Conservation (phyloP, 2,329 filamentous ascomycete genomes). For the Sporothrix mexicana region DNA sequence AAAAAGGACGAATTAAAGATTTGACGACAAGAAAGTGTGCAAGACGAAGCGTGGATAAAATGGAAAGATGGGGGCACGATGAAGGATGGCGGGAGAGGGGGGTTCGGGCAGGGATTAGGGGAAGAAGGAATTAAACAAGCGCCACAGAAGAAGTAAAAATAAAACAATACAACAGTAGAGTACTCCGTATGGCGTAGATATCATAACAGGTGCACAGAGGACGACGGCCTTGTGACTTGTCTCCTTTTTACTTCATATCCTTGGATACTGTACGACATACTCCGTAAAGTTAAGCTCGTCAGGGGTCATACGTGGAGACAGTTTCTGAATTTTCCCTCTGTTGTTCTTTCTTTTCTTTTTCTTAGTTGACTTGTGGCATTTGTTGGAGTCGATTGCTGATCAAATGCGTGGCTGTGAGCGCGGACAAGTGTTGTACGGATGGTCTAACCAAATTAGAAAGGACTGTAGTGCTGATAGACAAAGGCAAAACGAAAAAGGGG, state of each 20-base stretch:
- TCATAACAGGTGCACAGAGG: no score
- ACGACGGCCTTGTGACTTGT: neutral
- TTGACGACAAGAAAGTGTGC: neutral
- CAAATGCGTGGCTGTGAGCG: neutral
- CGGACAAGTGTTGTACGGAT: neutral
- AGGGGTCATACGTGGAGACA: neutral
- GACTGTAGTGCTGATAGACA: neutral
- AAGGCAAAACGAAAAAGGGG: no score
- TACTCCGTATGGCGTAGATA: no score
- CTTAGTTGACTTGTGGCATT: neutral
- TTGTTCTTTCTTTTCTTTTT: neutral
- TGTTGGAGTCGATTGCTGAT: neutral
- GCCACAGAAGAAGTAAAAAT: neutral
- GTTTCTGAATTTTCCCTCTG: no score
- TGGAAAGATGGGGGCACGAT: neutral
- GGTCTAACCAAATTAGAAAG: neutral
- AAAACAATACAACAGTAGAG: no score
- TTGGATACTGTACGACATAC: neutral
- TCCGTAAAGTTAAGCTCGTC: neutral
- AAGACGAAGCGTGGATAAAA: neutral
- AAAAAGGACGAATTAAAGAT: slow-evolving; percentile 1
- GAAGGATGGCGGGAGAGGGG: no score
- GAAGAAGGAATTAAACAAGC: neutral
- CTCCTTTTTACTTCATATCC: neutral
- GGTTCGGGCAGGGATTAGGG: no score